Percentiles rank a stretch among this genome's conserved stretches.
Evolutionary conservation across 2,329 filamentous ascomycete species (phyloP).

Genomic region (Sclerotinia minor): DNA sequence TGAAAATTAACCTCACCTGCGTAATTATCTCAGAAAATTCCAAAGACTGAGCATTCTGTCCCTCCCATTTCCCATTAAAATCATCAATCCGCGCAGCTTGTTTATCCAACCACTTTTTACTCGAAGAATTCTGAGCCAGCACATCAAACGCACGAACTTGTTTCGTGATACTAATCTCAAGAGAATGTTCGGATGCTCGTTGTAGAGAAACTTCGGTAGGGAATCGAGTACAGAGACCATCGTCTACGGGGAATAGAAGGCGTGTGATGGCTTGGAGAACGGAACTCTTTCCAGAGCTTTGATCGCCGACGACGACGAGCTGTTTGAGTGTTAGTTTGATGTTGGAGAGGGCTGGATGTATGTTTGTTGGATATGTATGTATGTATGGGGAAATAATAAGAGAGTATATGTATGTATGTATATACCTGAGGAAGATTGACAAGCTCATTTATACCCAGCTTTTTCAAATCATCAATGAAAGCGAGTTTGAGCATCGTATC

Average conservation of each 20-base stretch:
- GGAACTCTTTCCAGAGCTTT: conserved; percentile 45
- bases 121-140: not conserved
- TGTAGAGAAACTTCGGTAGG: conserved; percentile 10
- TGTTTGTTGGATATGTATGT: no score
- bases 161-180: not conserved
- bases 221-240: conserved; percentile 23
- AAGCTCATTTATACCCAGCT: conserved; percentile 24
- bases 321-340: conserved; percentile 7
- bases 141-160: not conserved
- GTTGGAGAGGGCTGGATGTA: fast-evolving
- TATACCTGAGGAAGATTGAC: conserved; percentile 32
- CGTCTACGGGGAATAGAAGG: conserved; percentile 44
- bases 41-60: fast-evolving
- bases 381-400: not conserved
- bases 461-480: conserved; percentile 31
- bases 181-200: not conserved
- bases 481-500: conserved; percentile 23
- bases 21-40: not conserved
- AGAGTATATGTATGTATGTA: not conserved
- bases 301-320: conserved; percentile 46
- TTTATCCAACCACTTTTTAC: not conserved
- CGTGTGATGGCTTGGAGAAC: conserved; percentile 42
- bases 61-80: not conserved
- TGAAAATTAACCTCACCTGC: not conserved
- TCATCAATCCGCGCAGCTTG: not conserved